These are phyloP conservation scores for Sarocladium kiliense DNA, from an alignment of 2,329 filamentous ascomycete genomes.

Conservation along the genomic window DNA sequence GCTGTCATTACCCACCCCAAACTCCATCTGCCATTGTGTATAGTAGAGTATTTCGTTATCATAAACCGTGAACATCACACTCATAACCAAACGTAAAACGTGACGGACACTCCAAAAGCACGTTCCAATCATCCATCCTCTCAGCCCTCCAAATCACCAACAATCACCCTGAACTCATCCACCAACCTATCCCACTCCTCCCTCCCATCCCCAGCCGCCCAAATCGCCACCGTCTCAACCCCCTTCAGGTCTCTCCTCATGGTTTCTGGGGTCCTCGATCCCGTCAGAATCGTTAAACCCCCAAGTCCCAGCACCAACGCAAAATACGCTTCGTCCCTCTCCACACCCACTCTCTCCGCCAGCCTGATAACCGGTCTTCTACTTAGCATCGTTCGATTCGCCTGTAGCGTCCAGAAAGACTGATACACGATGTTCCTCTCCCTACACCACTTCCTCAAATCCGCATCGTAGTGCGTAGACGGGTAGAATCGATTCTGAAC, in stretches of 20 bases:
- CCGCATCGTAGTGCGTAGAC: slow-evolving; percentile 52
- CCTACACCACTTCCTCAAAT: slow-evolving; percentile 49
- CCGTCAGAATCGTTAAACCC: slow-evolving; percentile 37
- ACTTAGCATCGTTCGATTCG: slow-evolving; percentile 34
- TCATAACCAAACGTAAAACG: no score
- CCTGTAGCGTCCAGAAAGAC: slow-evolving; percentile 50
- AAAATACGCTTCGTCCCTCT: slow-evolving; percentile 37
- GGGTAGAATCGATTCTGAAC: slow-evolving; percentile 73
- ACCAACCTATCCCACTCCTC: slow-evolving; percentile 44
- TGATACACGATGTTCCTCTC: slow-evolving; percentile 40
- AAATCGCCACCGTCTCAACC: slow-evolving; percentile 31
- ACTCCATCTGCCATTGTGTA: no score
- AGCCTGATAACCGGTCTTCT: slow-evolving; percentile 41
- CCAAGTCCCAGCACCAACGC: slow-evolving; percentile 42
- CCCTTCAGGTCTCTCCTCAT: slow-evolving; percentile 47
- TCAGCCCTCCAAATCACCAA: background rate
- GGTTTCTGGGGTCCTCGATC: slow-evolving; percentile 38
- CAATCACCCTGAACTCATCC: slow-evolving; percentile 36
- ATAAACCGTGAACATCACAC: no score
- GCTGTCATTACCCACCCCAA: no score
- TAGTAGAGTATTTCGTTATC: no score
- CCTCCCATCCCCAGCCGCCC: slow-evolving; percentile 38
- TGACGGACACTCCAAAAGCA: no score
- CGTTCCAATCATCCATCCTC: no score
- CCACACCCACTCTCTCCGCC: slow-evolving; percentile 33